Evolutionary conservation across 2,329 filamentous ascomycete genomes (phyloP), one percentile per base, ranked within the genome.

Genomic region (Epichloe sp.): DNA sequence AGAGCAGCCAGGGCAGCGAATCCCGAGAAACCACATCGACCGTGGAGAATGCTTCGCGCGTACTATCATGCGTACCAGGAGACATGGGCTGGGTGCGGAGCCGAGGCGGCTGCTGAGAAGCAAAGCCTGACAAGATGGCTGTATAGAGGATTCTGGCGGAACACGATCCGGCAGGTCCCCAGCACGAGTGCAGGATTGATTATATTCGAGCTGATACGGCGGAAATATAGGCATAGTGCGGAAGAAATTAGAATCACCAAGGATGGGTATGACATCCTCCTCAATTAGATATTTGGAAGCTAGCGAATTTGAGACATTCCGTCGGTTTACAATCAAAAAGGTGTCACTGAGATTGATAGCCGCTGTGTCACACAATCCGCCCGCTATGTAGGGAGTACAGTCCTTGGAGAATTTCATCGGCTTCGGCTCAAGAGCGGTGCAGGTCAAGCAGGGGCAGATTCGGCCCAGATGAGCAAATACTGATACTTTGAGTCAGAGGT

Each of bases 101-200:
- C 71, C 2, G 73, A 83, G 54, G 83, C 84, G 0, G 70, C 70
- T 4, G 60, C 68, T 0, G 75, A 82, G 49, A 75, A 78, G 0
- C 72, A 77, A 15, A 75, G 77, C 1, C 72, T 83, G 63, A 62
- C 73, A 21, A 71, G 68, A 14, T 89, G 84, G 77, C 65, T 89
- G 5, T 90, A 85, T 61, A 72, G 78, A 5, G 83, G 81, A 12
- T 88, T 89, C 63, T 80, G 84, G 74, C 79, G 78, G 76, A 82
- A 77, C 50, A 85, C 85, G 0, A 75, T 88, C 49, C 72, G 83
- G 5, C 85, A 88, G 65, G 83, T 87, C 2, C 86, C 86, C 0
- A 86, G 83, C 62, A 89, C 86, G 2, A 85, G 82, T 53, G 85
- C 85, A 0, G 86, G 85, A 0, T 63, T 90, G 53, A 86, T 90